These are phyloP conservation scores for Cryptococcus neoformans DNA, from an alignment of 1,284 basidiomycete genomes.

Conservation along the genomic window DNA sequence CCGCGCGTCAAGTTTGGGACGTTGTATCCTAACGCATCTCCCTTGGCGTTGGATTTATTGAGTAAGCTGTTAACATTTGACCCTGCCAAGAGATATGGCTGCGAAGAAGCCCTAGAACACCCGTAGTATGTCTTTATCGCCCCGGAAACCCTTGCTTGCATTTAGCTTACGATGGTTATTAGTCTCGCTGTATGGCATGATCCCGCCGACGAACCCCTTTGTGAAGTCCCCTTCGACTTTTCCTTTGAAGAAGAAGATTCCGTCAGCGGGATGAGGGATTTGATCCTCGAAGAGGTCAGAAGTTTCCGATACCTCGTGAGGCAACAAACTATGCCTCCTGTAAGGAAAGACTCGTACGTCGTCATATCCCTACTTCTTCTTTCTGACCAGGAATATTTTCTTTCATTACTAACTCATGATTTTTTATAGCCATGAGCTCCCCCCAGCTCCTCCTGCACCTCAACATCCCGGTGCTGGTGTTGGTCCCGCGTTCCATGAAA, in stretches of 20 bases:
- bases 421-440: constrained; percentile 29
- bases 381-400: too few relatives aligned
- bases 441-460: constrained; percentile 24
- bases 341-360: constrained; percentile 27
- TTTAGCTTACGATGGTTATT: background rate
- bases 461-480: constrained; percentile 36
- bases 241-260: constrained; percentile 96
- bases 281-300: constrained; percentile 93
- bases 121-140: constrained; percentile 59
- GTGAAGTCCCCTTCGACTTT: constrained; percentile 87
- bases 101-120: constrained; percentile 92
- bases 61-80: constrained; percentile 93
- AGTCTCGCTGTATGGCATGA: constrained; percentile 87
- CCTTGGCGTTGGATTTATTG: constrained; percentile 88
- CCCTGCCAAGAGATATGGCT: constrained; percentile 90
- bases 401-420: too few relatives aligned
- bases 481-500: constrained; percentile 46
- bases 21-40: constrained; percentile 90
- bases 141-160: background rate
- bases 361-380: background rate
- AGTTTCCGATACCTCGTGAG: constrained; percentile 46
- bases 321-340: constrained; percentile 28
- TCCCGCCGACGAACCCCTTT: constrained; percentile 83
- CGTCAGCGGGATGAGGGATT: constrained; percentile 93
- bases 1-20: constrained; percentile 86